phyloP scores from a whole-genome alignment of 1,284 basidiomycete species.

The Mycena sp. region DNA sequence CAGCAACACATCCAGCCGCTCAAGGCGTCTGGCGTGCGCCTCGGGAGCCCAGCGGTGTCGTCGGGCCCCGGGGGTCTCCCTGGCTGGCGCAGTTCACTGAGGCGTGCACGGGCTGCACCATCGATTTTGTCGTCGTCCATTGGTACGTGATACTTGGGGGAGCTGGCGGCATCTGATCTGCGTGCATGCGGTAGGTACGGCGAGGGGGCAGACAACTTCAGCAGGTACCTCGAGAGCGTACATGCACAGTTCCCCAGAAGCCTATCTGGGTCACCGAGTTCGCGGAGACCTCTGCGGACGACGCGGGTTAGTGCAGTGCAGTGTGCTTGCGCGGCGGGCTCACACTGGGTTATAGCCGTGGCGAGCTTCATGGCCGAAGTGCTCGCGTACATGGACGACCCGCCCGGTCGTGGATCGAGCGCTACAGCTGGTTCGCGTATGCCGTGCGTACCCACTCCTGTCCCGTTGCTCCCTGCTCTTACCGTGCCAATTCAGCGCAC shows the following conservation, averaged over 20 bases:
- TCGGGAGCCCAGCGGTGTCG: constrained; percentile 75
- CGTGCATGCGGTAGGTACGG: constrained; percentile 33
- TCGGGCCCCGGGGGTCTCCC: constrained; percentile 61
- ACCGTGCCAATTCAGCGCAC: constrained; percentile 5
- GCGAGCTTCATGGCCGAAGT: constrained; percentile 33
- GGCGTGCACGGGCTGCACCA: constrained; percentile 37
- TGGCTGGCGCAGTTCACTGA: constrained; percentile 56
- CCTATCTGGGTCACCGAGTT: constrained; percentile 43
- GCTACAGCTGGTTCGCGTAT: constrained; percentile 44
- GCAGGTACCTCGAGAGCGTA: constrained; percentile 37
- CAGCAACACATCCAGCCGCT: constrained; percentile 69
- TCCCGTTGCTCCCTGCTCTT: neutral
- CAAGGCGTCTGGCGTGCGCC: constrained; percentile 57
- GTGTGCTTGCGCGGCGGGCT: too few species aligned
- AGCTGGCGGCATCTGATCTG: too few species aligned
- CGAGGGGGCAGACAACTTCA: constrained; percentile 38
- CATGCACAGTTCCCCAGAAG: constrained; percentile 37
- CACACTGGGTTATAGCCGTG: constrained; percentile 27
- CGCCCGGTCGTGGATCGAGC: constrained; percentile 36
- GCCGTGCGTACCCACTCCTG: constrained; percentile 4
- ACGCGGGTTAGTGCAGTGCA: constrained; percentile 33
- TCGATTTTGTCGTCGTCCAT: constrained; percentile 41
- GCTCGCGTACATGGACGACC: constrained; percentile 36
- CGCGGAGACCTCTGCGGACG: constrained; percentile 36
- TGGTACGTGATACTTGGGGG: constrained; percentile 32